Evolutionary conservation across 2,329 filamentous ascomycete genomes (phyloP).

Genomic region (Grosmannia serpens): DNA sequence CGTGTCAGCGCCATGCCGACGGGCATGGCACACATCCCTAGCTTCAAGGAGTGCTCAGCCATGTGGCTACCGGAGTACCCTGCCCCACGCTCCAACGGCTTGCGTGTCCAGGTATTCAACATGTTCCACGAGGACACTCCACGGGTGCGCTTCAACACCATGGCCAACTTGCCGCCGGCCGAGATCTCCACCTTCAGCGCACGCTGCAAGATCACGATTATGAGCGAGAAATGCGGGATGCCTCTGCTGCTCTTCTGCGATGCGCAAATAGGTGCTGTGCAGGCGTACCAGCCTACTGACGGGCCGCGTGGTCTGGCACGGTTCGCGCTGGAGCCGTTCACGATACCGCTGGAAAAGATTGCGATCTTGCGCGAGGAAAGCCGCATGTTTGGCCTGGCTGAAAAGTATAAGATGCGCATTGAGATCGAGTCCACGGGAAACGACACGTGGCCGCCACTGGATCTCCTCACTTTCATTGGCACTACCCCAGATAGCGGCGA

Average conservation of each 20-base stretch:
- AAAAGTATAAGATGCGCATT: conserved; percentile 37
- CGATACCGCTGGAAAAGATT: conserved; percentile 40
- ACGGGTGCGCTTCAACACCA: conserved; percentile 23
- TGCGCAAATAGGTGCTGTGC: conserved; percentile 42
- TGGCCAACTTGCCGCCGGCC: conserved; percentile 23
- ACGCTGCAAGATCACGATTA: conserved; percentile 32
- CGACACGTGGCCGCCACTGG: conserved; percentile 40
- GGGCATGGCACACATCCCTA: neutral
- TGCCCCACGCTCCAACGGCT: conserved; percentile 15
- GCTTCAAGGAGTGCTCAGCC: neutral
- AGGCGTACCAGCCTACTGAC: conserved; percentile 34
- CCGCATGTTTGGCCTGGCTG: conserved; percentile 33
- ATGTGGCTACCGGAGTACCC: conserved; percentile 13
- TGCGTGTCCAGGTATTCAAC: conserved; percentile 42
- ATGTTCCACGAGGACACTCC: conserved; percentile 37
- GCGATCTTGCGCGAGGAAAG: conserved; percentile 36
- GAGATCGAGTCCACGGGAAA: conserved; percentile 41
- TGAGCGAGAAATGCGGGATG: conserved; percentile 22
- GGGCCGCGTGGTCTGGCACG: conserved; percentile 34
- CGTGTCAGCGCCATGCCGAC: conserved; percentile 23
- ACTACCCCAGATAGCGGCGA: neutral
- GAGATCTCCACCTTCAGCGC: conserved; percentile 24
- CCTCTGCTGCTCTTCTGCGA: conserved; percentile 38
- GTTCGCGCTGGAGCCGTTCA: conserved; percentile 39
- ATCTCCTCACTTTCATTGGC: conserved; percentile 19